Base-by-base conservation (phyloP, 106 monocot genomes). In the Platanthera zijinensis region DNA sequence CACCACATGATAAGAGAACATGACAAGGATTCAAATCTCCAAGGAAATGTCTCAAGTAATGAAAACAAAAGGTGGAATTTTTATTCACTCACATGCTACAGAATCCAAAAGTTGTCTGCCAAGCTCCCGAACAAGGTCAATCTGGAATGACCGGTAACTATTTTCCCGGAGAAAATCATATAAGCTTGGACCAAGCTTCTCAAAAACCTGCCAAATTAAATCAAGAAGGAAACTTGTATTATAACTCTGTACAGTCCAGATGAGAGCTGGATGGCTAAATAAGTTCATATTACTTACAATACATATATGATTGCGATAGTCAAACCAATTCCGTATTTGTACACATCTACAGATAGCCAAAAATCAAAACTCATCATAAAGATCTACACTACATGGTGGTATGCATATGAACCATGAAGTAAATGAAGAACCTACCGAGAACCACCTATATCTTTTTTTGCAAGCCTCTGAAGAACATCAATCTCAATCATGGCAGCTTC, bases 281-380 rank as follows among this genome's bases (percentile, higher is more conserved):
- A 73, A 79, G 69, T 59, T 80, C 71, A 68, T 57, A 80, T 80
- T 90, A 97, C 96, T 97, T 91, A 97, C 96, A 81, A 97, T 97
- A 89, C 96, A 97, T 80, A 97, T 89, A 89, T 97, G 96, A 86
- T 93, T 97, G 84, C 91, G 96, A 89, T 97, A 97, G 87, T 97
- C 96, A 93, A 97, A 97, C 96, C 96, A 97, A 87, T 93, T 91
- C 86, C 91, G 90, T 73, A 97, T 97, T 87, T 93, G 93, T 87
- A 97, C 96, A 89, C 91, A 97, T 78, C 96, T 97, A 91, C 91
- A 97, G 80, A 86, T 79, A 81, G 77, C 86, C 83, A 51, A 66
- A 77, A 80, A 78, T 51, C 73, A 78, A 76, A 0, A 84, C 80
- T 71, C 74, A 86, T 82, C 83, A 76, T 76, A 70, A 81, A 76